Base-by-base conservation (phyloP, 306 rosid species). In the Ormosia semicastrata region DNA sequence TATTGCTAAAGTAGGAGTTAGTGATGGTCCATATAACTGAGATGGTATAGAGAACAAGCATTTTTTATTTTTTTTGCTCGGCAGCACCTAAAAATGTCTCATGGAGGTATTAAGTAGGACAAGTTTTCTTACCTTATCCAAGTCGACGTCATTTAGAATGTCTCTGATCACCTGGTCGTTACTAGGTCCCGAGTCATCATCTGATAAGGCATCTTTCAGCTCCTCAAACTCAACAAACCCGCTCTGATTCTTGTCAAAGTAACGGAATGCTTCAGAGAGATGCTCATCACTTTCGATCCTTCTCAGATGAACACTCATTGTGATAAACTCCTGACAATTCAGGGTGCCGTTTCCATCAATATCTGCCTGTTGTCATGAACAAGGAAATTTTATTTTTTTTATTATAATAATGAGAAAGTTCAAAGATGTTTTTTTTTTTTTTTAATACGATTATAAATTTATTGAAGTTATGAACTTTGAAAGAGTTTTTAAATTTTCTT, bases 181-280 rank as follows among this genome's bases (percentile, higher is more conserved):
- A 37, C 18, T 66, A 11, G 65, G 81, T 46, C 56, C 89, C 1
- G 70, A 63, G 47, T 44, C 71, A 67, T 91, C 95, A 46, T 90
- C 90, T 54, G 93, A 74, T 77, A 95, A 79, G 34, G 89, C 93
- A 62, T 92, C 92, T 84, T 80, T 93, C 85, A 95, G 84, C 78
- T 95, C 99, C n/a, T 93, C 97, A 59, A 90, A 92, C 89, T 95
- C 99, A 59, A 95, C 89, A 71, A 72, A 95, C 17, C 97, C 98
- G 15, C 75, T 93, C 40, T 76, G 69, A 44, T 95, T 90, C 84
- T 92, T 95, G 91, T 95, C 98, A 41, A 95, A 93, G 87, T 77
- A 84, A 66, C 66, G 62, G 83, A 95, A 95, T 68, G 98, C 99
- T 84, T 87, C 89, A 4, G 88, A n/a, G 8, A 95, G 94, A 89